These are phyloP conservation scores for Rubus idaeus DNA, from an alignment of 306 rosid genomes.

Conservation along the genomic window DNA sequence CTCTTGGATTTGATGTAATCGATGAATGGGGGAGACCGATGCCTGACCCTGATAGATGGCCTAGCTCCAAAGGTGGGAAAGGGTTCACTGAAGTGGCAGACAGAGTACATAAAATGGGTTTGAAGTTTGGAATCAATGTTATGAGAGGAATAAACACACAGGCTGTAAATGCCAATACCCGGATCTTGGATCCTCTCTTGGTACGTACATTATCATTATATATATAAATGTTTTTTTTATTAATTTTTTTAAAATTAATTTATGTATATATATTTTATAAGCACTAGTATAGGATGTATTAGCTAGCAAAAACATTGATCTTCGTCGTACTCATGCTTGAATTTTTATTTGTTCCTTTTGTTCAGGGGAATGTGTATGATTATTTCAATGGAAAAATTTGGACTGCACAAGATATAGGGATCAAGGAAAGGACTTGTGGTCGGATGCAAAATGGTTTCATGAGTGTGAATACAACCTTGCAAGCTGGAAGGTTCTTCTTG, in stretches of 20 bases:
- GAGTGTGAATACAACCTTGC: constrained; percentile 9
- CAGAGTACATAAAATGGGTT: constrained; percentile 75
- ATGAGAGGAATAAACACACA: constrained; percentile 98
- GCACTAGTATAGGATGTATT: neutral
- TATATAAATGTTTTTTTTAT: neutral
- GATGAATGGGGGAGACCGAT: constrained; percentile 91
- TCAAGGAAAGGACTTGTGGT: constrained; percentile 11
- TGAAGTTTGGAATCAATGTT: constrained; percentile 91
- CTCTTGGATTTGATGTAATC: constrained; percentile 78
- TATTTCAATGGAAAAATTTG: constrained; percentile 52
- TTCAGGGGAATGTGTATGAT: constrained; percentile 58
- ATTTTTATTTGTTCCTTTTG: constrained; percentile 11
- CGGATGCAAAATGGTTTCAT: neutral
- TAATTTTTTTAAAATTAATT: too few species aligned
- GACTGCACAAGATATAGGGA: constrained; percentile 8
- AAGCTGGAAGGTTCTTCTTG: constrained; percentile 2
- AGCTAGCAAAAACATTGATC: neutral
- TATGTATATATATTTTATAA: neutral
- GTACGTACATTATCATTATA: neutral
- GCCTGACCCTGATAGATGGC: constrained; percentile 91
- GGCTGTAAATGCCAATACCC: constrained; percentile 81
- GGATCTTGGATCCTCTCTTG: constrained; percentile 55
- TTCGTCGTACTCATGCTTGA: constrained; percentile 14
- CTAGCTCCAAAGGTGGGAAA: constrained; percentile 72
- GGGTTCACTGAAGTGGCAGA: constrained; percentile 74